Percentiles rank a stretch among this genome's conserved stretches.
phyloP scores from a whole-genome alignment of 495 filamentous ascomycete species.

The Lichina pygmaea region DNA sequence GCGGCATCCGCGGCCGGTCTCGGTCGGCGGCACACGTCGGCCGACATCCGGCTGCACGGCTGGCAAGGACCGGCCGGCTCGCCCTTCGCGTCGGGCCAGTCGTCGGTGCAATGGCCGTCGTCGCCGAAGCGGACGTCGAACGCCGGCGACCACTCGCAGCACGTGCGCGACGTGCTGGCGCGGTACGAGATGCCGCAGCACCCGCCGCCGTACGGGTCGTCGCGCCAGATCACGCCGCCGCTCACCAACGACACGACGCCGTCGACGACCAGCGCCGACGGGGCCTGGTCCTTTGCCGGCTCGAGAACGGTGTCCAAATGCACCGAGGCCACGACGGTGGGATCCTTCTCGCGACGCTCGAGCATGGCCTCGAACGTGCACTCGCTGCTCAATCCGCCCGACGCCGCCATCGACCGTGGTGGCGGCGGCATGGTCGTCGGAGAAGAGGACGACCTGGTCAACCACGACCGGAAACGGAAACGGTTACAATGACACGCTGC shows the following conservation, averaged over 20 bases:
- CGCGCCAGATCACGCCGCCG: slow-evolving; percentile 50
- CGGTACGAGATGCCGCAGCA: slow-evolving; percentile 51
- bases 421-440: slow-evolving; percentile 47
- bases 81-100: slow-evolving; percentile 44
- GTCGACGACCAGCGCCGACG: slow-evolving; percentile 21
- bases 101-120: slow-evolving; percentile 59
- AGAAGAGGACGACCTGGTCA: slow-evolving; percentile 29
- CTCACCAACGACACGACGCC: slow-evolving; percentile 22
- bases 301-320: slow-evolving; percentile 17
- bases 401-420: slow-evolving; percentile 43
- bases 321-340: slow-evolving; percentile 8
- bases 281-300: slow-evolving; percentile 28
- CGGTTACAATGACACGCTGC: slow-evolving; percentile 24
- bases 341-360: slow-evolving; percentile 37
- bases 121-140: slow-evolving; percentile 45
- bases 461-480: slow-evolving; percentile 59
- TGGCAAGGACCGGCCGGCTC: slow-evolving; percentile 49
- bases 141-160: slow-evolving; percentile 34
- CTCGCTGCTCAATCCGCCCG: slow-evolving; percentile 61
- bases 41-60: slow-evolving; percentile 74
- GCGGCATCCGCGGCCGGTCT: slow-evolving; percentile 50
- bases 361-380: slow-evolving; percentile 61
- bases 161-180: slow-evolving; percentile 55
- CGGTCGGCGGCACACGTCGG: slow-evolving; percentile 73
- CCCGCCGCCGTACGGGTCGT: slow-evolving; percentile 21